phyloP scores from a whole-genome alignment of 164 flowering plant species.

The Aristolochia californica region DNA sequence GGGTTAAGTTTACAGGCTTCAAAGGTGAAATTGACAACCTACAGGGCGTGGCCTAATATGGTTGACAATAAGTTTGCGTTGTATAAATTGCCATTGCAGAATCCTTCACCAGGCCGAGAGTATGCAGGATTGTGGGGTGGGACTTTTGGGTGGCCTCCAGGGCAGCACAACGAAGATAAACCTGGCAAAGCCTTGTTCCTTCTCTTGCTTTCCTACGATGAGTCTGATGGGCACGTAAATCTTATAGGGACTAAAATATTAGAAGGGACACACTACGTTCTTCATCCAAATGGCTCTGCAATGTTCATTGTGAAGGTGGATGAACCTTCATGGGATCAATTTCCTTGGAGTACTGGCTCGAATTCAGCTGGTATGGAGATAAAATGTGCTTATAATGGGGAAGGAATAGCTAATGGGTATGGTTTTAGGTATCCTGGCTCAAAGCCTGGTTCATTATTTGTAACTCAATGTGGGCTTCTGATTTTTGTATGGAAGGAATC shows the following conservation, averaged over 20 bases:
- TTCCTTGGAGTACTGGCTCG: slow-evolving; percentile 65
- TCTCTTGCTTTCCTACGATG: slow-evolving; percentile 78
- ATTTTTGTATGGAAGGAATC: slow-evolving; percentile 89
- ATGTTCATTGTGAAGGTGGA: slow-evolving; percentile 73
- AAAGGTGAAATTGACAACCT: slow-evolving; percentile 45
- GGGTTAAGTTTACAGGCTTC: slow-evolving; percentile 57
- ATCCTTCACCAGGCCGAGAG: slow-evolving; percentile 42
- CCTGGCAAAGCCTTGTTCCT: slow-evolving; percentile 89
- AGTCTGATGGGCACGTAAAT: slow-evolving; percentile 38
- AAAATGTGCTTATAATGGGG: slow-evolving; percentile 57
- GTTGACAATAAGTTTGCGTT: slow-evolving; percentile 77
- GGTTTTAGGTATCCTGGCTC: slow-evolving; percentile 96
- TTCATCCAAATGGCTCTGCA: slow-evolving; percentile 95
- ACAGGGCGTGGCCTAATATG: slow-evolving; percentile 92
- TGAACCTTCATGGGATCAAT: slow-evolving; percentile 57
- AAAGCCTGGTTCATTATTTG: slow-evolving; percentile 85
- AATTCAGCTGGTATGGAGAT: slow-evolving; percentile 32
- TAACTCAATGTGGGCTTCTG: slow-evolving; percentile 53
- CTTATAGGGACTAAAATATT: slow-evolving; percentile 88
- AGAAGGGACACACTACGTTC: slow-evolving; percentile 92
- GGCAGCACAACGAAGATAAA: slow-evolving; percentile 63
- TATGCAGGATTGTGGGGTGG: slow-evolving; percentile 92
- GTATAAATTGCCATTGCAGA: slow-evolving; percentile 60
- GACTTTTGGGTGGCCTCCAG: slow-evolving; percentile 95
- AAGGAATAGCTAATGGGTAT: slow-evolving; percentile 93